A percentile compares a stretch with the other conserved stretches of the same genome.
Conservation (phyloP, 805 yeast species). For the Barnettozyma sucrosica region DNA sequence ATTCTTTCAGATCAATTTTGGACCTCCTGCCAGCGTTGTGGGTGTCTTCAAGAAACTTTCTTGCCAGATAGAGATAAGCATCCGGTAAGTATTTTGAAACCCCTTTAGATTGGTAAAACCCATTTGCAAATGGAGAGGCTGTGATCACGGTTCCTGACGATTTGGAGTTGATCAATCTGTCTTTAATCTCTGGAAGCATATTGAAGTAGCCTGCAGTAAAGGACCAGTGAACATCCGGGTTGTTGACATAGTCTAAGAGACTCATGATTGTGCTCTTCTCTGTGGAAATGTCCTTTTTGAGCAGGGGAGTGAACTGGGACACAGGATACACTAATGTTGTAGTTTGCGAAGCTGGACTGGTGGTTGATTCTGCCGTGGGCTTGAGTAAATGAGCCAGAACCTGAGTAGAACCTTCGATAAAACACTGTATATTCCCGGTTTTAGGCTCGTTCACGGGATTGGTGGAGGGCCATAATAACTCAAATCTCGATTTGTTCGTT, state of each 20-base stretch:
- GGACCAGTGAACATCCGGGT: conserved; percentile 61
- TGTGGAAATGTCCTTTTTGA: conserved; percentile 65
- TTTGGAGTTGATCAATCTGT: conserved; percentile 47
- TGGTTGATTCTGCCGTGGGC: conserved; percentile 6
- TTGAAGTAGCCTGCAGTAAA: conserved; percentile 97
- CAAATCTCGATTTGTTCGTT: conserved; percentile 41
- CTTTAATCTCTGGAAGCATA: conserved; percentile 69
- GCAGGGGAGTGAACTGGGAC: conserved; percentile 83
- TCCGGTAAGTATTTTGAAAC: conserved; percentile 76
- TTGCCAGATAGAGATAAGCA: conserved; percentile 76
- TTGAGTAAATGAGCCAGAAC: conserved; percentile 52
- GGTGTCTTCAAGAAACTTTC: conserved; percentile 55
- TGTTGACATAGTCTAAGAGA: conserved; percentile 50
- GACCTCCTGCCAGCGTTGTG: conserved; percentile 34
- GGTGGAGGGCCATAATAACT: conserved; percentile 66
- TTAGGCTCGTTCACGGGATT: conserved; percentile 67
- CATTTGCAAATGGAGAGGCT: conserved; percentile 91
- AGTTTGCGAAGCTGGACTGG: conserved; percentile 16
- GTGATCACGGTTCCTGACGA: conserved; percentile 73
- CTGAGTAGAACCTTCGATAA: conserved; percentile 49
- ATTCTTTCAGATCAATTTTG: conserved; percentile 60
- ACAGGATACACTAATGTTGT: conserved; percentile 80
- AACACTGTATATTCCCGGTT: conserved; percentile 42
- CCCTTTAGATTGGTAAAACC: conserved; percentile 83
- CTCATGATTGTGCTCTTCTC: conserved; percentile 69